Evolutionary conservation across 352 stramenopile species (phyloP).

Genomic region (Globisporangium cystogenes): DNA sequence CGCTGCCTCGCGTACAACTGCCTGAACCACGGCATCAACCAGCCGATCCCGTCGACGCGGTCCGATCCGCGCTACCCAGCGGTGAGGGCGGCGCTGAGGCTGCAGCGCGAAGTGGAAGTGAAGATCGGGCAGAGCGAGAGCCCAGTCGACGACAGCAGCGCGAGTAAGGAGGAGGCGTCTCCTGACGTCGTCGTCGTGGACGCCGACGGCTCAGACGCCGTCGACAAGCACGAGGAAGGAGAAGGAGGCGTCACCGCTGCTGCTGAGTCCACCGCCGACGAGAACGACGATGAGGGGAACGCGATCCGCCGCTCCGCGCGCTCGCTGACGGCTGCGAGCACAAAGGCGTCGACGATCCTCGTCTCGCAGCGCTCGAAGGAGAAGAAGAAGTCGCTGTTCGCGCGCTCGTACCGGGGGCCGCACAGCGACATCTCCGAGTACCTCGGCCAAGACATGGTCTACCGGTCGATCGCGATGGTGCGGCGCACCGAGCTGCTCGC

Average conservation of each 20-base stretch:
- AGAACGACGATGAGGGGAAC: constrained; percentile 11
- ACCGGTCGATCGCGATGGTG: constrained; percentile 33
- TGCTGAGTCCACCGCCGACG: constrained; percentile 7
- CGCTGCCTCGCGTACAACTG: constrained; percentile 78
- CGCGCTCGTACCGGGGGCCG: constrained; percentile 20
- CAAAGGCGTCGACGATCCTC: constrained; percentile 40
- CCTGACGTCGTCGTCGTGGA: not conserved
- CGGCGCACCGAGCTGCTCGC: constrained; percentile 20
- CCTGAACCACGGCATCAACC: constrained; percentile 52
- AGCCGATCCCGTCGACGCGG: constrained; percentile 36
- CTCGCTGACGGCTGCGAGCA: constrained; percentile 45
- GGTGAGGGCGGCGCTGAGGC: constrained; percentile 36
- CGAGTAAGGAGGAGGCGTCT: not conserved
- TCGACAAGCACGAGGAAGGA: not conserved
- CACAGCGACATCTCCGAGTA: constrained; percentile 51
- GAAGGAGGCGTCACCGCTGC: constrained; percentile 5
- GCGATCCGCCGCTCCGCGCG: constrained; percentile 30
- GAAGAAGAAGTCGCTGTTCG: constrained; percentile 23
- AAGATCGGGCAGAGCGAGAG: not conserved
- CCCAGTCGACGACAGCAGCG: not conserved
- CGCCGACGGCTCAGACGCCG: not conserved
- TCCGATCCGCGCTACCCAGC: constrained; percentile 49
- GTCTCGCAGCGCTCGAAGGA: constrained; percentile 20
- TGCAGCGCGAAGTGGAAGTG: constrained; percentile 19
- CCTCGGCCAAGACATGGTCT: constrained; percentile 39